Evolutionary conservation across 257 asterid genomes (phyloP), one percentile per base, ranked within the genome.

Genomic region (Capsicum chinense): DNA sequence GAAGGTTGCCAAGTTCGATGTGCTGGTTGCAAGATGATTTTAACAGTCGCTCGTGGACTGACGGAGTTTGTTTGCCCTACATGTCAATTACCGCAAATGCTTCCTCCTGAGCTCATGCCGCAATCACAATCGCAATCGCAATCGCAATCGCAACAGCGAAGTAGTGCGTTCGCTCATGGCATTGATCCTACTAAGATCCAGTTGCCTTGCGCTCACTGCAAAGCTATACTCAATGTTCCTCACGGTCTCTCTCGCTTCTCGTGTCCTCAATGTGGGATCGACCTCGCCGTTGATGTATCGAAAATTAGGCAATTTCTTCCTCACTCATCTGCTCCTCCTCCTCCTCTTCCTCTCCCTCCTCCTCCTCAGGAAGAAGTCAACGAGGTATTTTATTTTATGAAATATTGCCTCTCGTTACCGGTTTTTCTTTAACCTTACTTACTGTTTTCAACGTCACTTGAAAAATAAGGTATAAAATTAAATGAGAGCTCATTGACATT

Each of bases 111-210:
- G 88, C 89, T 96, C 82, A 88, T 96, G 93, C 91, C 83, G 39
- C 91, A 82, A 87, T 84, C 6, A 1, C 48, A 90, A 82, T 39
- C 44, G 39, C 91, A 82, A 87, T 84, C 5, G 6, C 48, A 90
- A 82, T 26, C 33, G 44, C 91, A 82, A 87, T 84, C 5, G 48
- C 48, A 90, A 82, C 90, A 71, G 56, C 89, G 73, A 66, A 85
- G 90, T 88, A 87, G 56, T 85, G 91, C 90, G 19, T 89, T 91
- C 15, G 94, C 99, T 19, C 97, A 90, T 71, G 98, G 99, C 88
- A 91, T 94, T 89, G 99, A 96, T 89, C 98, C 98, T 56, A 91
- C 95, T 21, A 96, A 94, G 97, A 94, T 96, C 94, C 99, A 94
- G 93, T 90, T 94, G 3, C 97, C 99, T 3, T 97, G 98, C 74